Evolutionary conservation across 768 basidiomycete genomes (phyloP), one percentile per base, ranked within the genome.

Genomic region (Steccherinum ochraceum): DNA sequence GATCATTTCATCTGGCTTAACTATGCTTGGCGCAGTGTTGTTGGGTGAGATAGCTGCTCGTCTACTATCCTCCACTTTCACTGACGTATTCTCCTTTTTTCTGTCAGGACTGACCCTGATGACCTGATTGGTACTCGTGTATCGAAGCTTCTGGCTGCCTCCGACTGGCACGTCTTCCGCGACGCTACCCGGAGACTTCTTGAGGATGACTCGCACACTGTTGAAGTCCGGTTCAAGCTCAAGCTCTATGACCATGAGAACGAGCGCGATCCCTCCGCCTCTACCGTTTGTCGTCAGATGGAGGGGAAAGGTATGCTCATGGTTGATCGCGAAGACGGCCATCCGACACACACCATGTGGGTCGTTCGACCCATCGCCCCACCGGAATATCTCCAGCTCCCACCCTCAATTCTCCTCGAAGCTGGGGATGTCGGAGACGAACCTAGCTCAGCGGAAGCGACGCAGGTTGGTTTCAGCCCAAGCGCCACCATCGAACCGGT

Each of bases 231-330:
- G 47, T 97, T 99, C 73, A 84, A 84, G 50, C 78, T 99, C 44
- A 83, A 84, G 59, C 78, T 95, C 40, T 24, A 24, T 45, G 78
- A 86, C 56, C 78, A 84, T 2, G 78, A 75, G 23, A 65, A 72
- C 42, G 86, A 88, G 40, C 63, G 64, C 10, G 75, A 79, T 21
- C 72, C 75, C 20, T 61, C 70, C 16, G 74, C 74, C 35, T 64
- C 68, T 10, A 67, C 69, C 5, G 73, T 86, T 24, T 89, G 81
- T 66, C 88, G 91, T 65, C 82, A 80, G 58, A 93, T 98, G 86
- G 94, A 97, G 62, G 96, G 90, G 24, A 95, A 95, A 64, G 96
- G 96, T 16, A 97, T 99, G 96, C 80, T 98, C 60, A 94, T 98
- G 84, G 79, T 90, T 53, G 94, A 97, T 72, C 83, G 93, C 25